Conservation (phyloP, 768 basidiomycete genomes). For the Termitomyces sp. region DNA sequence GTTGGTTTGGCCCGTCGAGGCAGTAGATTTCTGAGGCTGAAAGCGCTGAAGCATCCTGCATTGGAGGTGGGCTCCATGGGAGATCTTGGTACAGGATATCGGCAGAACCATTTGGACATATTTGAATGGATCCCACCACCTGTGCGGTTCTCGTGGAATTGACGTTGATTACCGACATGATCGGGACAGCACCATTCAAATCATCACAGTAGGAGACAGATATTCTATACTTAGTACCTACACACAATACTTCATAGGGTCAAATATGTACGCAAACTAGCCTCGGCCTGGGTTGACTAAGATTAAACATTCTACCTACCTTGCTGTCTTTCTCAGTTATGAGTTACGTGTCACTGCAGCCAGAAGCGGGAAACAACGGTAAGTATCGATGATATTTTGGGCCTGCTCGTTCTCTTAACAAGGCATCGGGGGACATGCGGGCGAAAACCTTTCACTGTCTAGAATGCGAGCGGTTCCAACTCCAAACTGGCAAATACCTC, state of each 20-base stretch:
- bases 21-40: constrained; percentile 7
- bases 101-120: neutral
- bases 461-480: too few species aligned
- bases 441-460: too few species aligned
- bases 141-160: neutral
- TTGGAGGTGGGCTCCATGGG: neutral
- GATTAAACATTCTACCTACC: too few species aligned
- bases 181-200: neutral
- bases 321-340: too few species aligned
- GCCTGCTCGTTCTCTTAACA: too few species aligned
- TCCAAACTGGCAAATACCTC: too few species aligned
- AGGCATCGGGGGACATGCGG: too few species aligned
- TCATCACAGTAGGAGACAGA: neutral
- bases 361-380: too few species aligned
- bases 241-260: too few species aligned
- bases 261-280: neutral
- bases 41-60: constrained; percentile 11
- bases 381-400: too few species aligned
- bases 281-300: too few species aligned
- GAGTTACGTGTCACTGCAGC: too few species aligned
- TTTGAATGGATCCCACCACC: neutral
- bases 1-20: neutral
- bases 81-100: neutral
- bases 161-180: constrained; percentile 4
- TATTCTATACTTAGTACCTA: neutral